Conservation (phyloP, 2,329 filamentous ascomycete genomes). For the Clathrospora elynae region DNA sequence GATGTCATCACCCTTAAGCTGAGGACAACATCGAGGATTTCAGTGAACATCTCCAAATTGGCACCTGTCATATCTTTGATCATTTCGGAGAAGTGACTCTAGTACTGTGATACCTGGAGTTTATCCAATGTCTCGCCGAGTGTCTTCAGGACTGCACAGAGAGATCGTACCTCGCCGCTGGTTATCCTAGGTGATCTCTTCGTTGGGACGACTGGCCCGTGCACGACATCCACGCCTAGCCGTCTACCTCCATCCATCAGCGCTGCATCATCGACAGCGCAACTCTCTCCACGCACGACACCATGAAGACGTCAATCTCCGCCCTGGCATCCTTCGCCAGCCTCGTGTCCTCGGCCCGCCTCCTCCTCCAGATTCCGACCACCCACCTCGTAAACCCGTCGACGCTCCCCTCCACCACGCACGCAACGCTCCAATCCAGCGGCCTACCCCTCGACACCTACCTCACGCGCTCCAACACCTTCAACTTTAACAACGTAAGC, state of each 20-base stretch:
- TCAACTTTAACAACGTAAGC: conserved; percentile 75
- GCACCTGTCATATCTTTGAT: too few species aligned
- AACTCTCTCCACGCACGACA: conserved; percentile 6
- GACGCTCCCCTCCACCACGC: conserved; percentile 61
- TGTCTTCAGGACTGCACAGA: background rate
- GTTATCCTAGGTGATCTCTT: too few species aligned
- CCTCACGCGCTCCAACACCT: conserved; percentile 70
- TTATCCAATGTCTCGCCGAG: background rate
- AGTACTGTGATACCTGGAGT: too few species aligned
- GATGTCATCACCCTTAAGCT: too few species aligned
- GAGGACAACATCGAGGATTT: too few species aligned
- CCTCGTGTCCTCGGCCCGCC: conserved; percentile 49
- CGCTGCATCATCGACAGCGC: too few species aligned
- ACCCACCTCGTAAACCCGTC: conserved; percentile 53
- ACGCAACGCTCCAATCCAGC: conserved; percentile 68
- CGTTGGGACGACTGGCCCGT: too few species aligned
- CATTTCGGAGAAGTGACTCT: too few species aligned
- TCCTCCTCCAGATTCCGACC: conserved; percentile 59
- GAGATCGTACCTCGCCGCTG: background rate
- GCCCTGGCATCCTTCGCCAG: conserved; percentile 51
- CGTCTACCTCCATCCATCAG: too few species aligned
- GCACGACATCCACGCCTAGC: too few species aligned
- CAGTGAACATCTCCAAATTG: too few species aligned
- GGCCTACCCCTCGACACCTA: conserved; percentile 61
- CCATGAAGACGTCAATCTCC: conserved; percentile 44